Evolutionary conservation across 2,329 filamentous ascomycete genomes (phyloP).

Genomic region (Ophioceras dolichostomum): DNA sequence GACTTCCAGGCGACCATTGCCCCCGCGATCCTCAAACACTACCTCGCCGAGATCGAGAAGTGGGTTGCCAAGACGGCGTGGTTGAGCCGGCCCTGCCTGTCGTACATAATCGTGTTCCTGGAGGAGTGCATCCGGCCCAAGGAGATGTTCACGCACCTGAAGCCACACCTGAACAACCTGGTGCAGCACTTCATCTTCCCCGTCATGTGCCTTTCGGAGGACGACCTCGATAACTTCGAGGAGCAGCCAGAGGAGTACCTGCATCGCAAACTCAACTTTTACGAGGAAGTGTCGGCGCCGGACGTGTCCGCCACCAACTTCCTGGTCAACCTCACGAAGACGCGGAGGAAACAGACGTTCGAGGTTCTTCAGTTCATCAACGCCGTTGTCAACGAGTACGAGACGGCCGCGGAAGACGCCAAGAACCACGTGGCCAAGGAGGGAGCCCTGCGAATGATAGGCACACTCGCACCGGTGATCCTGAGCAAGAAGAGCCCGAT

Average conservation of each 20-base stretch:
- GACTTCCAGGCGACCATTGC: constrained; percentile 85
- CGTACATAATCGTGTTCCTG: constrained; percentile 86
- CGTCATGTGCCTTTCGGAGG: constrained; percentile 80
- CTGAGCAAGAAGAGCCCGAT: constrained; percentile 97
- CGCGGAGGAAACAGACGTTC: constrained; percentile 89
- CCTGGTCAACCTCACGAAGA: constrained; percentile 86
- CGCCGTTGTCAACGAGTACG: constrained; percentile 85
- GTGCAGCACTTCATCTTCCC: constrained; percentile 94
- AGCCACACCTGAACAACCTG: constrained; percentile 84
- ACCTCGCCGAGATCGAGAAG: constrained; percentile 88
- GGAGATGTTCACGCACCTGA: constrained; percentile 89
- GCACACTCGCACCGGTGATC: constrained; percentile 85
- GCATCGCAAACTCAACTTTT: constrained; percentile 94
- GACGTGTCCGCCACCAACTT: constrained; percentile 96
- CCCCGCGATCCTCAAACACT: constrained; percentile 90
- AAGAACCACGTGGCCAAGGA: constrained; percentile 96
- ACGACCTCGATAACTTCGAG: constrained; percentile 88
- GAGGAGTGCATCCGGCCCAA: constrained; percentile 97
- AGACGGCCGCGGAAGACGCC: constrained; percentile 68
- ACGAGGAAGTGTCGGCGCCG: constrained; percentile 89
- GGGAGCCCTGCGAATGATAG: constrained; percentile 93
- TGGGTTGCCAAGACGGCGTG: constrained; percentile 93
- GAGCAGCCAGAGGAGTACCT: constrained; percentile 94
- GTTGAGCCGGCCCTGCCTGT: constrained; percentile 88
- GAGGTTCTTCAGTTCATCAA: constrained; percentile 93